Conservation (phyloP, 129 eudicot species). For the Sambucus nigra region DNA sequence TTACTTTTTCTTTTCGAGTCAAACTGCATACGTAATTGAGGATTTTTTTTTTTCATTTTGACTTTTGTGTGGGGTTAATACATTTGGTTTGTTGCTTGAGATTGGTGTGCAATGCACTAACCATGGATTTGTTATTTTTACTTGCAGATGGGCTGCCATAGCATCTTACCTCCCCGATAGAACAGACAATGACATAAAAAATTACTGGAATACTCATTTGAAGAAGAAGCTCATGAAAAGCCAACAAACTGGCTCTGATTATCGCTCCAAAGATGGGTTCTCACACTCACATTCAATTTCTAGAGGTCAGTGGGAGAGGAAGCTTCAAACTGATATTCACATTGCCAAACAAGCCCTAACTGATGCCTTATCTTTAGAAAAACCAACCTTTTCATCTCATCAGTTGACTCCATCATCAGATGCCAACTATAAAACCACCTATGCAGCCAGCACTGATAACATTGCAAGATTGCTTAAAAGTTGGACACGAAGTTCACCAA, state of each 20-base stretch:
- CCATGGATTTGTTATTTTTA: background rate
- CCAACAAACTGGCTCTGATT: conserved; percentile 3
- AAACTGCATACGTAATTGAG: no score
- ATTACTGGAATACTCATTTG: conserved; percentile 42
- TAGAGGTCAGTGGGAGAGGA: conserved; percentile 42
- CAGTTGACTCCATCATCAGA: background rate
- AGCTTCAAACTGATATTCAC: conserved; percentile 33
- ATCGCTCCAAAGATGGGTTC: background rate
- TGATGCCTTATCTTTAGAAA: conserved; percentile 30
- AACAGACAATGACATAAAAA: conserved; percentile 44
- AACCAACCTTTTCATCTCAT: background rate
- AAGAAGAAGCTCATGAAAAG: conserved; percentile 34
- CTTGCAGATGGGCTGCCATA: conserved; percentile 46
- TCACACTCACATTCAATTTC: conserved; percentile 19
- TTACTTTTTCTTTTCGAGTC: no score
- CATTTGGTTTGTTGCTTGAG: no score
- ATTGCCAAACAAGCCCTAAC: conserved; percentile 43
- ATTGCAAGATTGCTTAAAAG: conserved; percentile 63
- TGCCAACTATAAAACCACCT: conserved; percentile 9
- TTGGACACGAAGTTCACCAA: conserved; percentile 45
- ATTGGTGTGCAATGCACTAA: no score
- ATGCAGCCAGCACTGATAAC: conserved; percentile 65
- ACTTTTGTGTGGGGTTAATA: no score
- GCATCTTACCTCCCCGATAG: conserved; percentile 49
- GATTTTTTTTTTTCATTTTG: no score